phyloP scores from a whole-genome alignment of 192 early-diverging fungal species.

The Tieghemiomyces parasiticus region DNA sequence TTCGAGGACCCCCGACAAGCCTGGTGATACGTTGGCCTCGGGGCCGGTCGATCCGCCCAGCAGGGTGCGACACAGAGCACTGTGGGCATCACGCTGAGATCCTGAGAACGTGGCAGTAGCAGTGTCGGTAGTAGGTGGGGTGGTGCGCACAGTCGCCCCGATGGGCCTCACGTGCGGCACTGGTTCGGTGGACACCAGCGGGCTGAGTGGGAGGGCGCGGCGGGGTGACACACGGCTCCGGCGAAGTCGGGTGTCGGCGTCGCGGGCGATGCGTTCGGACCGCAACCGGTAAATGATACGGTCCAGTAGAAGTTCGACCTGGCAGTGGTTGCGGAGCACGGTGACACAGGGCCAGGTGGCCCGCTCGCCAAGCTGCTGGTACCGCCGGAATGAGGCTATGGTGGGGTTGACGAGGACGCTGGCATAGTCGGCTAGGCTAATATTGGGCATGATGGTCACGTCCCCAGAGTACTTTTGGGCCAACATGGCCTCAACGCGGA shows the following conservation, averaged over 20 bases:
- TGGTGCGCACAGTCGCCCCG: neutral
- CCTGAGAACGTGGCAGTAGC: neutral
- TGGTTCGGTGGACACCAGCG: neutral
- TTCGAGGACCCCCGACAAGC: too few relatives aligned
- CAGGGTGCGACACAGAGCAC: neutral
- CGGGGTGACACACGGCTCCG: neutral
- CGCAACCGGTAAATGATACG: neutral
- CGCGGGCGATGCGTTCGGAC: neutral
- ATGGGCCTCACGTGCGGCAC: neutral
- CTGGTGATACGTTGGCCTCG: too few relatives aligned
- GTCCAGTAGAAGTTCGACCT: slow-evolving; percentile 7
- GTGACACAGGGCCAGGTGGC: slow-evolving; percentile 6
- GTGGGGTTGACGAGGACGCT: slow-evolving; percentile 1
- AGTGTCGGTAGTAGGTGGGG: neutral
- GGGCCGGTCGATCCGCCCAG: neutral
- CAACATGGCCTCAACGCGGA: slow-evolving; percentile 67
- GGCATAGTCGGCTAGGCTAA: slow-evolving; percentile 19
- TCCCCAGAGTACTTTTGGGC: slow-evolving; percentile 82
- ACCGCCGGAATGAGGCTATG: neutral
- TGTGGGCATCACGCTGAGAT: neutral
- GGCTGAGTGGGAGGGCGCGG: neutral
- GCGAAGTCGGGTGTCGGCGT: neutral
- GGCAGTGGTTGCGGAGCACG: slow-evolving; percentile 7
- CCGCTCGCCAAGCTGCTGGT: neutral
- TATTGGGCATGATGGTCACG: slow-evolving; percentile 62